Percentiles rank a stretch among this genome's conserved stretches.
These are phyloP conservation scores for Obba rivulosa DNA, from an alignment of 768 basidiomycete genomes.

Conservation along the genomic window DNA sequence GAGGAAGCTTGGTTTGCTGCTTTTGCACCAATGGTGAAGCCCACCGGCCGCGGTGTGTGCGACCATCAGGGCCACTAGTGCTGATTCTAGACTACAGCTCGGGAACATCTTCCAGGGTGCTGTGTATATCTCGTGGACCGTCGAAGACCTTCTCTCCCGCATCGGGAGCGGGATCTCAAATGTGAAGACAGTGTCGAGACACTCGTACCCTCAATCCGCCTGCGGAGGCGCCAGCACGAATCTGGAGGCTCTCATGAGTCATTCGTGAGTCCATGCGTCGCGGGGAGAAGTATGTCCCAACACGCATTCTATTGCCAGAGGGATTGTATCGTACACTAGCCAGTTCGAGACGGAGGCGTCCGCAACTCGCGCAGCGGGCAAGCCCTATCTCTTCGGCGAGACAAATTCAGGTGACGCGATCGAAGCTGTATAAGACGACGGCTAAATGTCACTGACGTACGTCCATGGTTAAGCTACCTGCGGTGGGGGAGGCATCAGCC, in stretches of 20 bases:
- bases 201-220: constrained; percentile 35
- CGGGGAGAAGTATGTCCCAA: neutral
- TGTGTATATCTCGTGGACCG: constrained; percentile 31
- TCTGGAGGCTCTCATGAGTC: constrained; percentile 29
- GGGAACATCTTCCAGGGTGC: constrained; percentile 33
- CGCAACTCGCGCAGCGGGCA: constrained; percentile 26
- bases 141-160: constrained; percentile 24
- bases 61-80: neutral
- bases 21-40: constrained; percentile 24
- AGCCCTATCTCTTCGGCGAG: constrained; percentile 33
- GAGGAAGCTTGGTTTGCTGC: constrained; percentile 29
- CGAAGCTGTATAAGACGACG: no score
- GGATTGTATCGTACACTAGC: constrained; percentile 30
- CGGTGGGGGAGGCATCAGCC: constrained; percentile 36
- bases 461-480: constrained; percentile 27
- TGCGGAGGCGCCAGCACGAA: constrained; percentile 32
- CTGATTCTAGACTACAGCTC: constrained; percentile 17
- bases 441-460: neutral
- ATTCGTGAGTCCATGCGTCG: constrained; percentile 21
- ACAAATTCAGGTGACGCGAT: constrained; percentile 32
- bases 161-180: constrained; percentile 22
- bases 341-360: constrained; percentile 29
- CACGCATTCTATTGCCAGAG: constrained; percentile 13
- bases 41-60: neutral
- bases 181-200: constrained; percentile 29